Evolutionary conservation across 768 basidiomycete genomes (phyloP).

Genomic region (Tylopilus felleus): DNA sequence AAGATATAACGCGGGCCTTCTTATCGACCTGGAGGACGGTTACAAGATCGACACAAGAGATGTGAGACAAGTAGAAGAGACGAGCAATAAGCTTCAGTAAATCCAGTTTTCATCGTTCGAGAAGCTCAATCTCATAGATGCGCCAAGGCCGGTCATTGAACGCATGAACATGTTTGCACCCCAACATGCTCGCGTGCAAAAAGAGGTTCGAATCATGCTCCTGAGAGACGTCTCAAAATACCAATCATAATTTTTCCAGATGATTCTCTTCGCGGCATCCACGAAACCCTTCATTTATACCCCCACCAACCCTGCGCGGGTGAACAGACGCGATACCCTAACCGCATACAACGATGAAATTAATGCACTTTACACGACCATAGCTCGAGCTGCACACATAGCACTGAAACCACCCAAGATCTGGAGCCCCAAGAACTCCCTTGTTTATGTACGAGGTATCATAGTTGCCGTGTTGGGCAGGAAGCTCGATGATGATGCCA

Average conservation of each 20-base stretch:
- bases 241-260: constrained; percentile 1
- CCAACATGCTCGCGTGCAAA: constrained; percentile 20
- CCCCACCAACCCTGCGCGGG: neutral
- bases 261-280: constrained; percentile 13
- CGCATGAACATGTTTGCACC: constrained; percentile 22
- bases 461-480: constrained; percentile 11
- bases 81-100: constrained; percentile 16
- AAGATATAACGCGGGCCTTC: constrained; percentile 16
- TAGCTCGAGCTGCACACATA: constrained; percentile 1
- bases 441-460: constrained; percentile 13
- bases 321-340: constrained; percentile 14
- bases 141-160: constrained; percentile 11
- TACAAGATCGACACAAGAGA: constrained; percentile 11
- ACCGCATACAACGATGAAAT: constrained; percentile 11
- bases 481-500: constrained; percentile 6
- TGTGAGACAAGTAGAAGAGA: constrained; percentile 8
- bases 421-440: constrained; percentile 15
- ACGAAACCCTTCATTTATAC: constrained; percentile 12
- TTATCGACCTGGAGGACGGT: constrained; percentile 13
- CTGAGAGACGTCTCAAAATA: neutral
- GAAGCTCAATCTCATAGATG: neutral
- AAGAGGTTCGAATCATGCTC: constrained; percentile 11
- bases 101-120: neutral
- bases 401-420: constrained; percentile 13
- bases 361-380: constrained; percentile 8